Evolutionary conservation across 495 filamentous ascomycete species (phyloP), one percentile per base, ranked within the genome.

Genomic region (Cetradonia linearis): DNA sequence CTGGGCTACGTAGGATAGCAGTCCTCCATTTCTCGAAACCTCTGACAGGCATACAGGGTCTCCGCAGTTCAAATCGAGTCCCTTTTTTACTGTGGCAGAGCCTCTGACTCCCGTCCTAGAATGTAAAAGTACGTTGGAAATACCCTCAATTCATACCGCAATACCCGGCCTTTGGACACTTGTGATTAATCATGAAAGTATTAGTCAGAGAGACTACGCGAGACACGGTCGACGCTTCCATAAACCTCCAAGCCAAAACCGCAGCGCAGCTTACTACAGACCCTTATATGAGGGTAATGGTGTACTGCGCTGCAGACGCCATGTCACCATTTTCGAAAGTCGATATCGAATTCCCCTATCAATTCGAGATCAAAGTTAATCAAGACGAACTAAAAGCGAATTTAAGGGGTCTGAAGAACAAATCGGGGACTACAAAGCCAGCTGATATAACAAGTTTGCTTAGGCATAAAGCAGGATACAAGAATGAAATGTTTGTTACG

Each of bases 341-440:
- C 5, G 91, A 97, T 61, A 83, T 97, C 38, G 75, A 87, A 1
- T 98, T 98, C 65, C 93, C 93, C 1, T 82, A 91, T 62, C 89
- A 96, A 72, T 83, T 91, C 27, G 93, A 96, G 70, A 76, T 98
- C 49, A 91, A 91, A 68, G 84, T 94, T 40, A 97, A 97, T 66
- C 79, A 84, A 28, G 87, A 86, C 36, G 88, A 94, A 53, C 78
- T 95, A 61, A 94, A 93, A 67, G 83, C 85, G 14, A 97, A 96
- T 67, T 78, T 93, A 53, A 86, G 91, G 60, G 93, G 93, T 3
- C 73, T 98, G 56, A 98, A 98, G 70, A 95, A 95, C 69, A 92
- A 91, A 67, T 87, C 93, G 10, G 93, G 93, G 28, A 92, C 93
- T 33, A 96, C 93, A 34, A 81, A 87, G 56, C 93, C 93, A 8